Evolutionary conservation across 176 grass and related monocot species (phyloP).

Genomic region (Tillandsia fasciculata): DNA sequence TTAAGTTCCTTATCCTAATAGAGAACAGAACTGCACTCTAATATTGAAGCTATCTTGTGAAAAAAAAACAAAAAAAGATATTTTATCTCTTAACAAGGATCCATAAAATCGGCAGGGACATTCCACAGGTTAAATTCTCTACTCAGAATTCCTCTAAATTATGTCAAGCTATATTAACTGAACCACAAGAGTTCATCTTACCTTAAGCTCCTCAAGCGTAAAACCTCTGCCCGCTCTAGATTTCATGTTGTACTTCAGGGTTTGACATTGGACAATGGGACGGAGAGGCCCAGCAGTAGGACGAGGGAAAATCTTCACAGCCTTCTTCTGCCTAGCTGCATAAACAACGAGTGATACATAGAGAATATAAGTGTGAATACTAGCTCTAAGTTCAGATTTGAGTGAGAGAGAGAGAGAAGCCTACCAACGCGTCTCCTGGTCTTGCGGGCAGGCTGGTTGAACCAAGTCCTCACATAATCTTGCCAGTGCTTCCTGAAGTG

Average conservation of each 20-base stretch:
- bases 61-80: too few species aligned
- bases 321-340: constrained; percentile 10
- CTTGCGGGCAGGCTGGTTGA: constrained; percentile 11
- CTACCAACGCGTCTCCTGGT: constrained; percentile 11
- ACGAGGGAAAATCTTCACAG: constrained; percentile 12
- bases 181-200: not conserved
- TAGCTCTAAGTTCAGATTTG: not conserved
- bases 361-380: not conserved
- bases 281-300: constrained; percentile 8
- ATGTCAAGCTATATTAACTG: not conserved
- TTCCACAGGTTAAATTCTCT: too few species aligned
- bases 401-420: not conserved
- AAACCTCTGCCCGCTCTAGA: constrained; percentile 12
- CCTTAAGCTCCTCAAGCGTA: constrained; percentile 13
- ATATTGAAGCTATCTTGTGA: too few species aligned
- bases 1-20: too few species aligned
- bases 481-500: constrained; percentile 17
- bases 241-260: constrained; percentile 15
- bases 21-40: too few species aligned
- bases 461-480: constrained; percentile 5
- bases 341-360: not conserved
- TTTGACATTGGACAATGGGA: constrained; percentile 10
- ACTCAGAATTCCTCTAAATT: not conserved
- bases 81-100: too few species aligned
- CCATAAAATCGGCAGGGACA: too few species aligned